Conservation (phyloP, 768 basidiomycete genomes). For the Neoboletus brunneissimus region DNA sequence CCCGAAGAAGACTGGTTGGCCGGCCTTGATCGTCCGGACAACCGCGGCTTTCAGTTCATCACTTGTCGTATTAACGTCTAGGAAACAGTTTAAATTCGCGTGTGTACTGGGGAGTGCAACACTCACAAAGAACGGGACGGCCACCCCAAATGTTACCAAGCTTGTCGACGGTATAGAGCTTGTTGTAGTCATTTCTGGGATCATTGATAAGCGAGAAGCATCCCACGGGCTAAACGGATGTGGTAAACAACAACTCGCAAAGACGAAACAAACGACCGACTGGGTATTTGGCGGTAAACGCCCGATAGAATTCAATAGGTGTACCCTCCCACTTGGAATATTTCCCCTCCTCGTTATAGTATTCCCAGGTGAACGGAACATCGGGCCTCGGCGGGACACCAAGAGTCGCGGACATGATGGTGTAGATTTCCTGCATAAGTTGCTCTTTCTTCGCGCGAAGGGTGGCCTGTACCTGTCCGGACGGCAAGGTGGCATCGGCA, state of each 20-base stretch:
- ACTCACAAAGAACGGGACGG: constrained; percentile 76
- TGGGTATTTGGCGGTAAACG: constrained; percentile 55
- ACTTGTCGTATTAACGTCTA: constrained; percentile 88
- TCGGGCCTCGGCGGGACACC: constrained; percentile 80
- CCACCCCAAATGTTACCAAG: constrained; percentile 93
- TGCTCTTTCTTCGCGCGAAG: constrained; percentile 83
- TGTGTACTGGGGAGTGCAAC: neutral
- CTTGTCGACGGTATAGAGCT: constrained; percentile 88
- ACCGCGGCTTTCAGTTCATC: constrained; percentile 79
- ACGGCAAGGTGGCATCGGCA: constrained; percentile 40
- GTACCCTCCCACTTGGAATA: constrained; percentile 75
- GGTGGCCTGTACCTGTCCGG: constrained; percentile 46
- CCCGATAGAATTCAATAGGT: constrained; percentile 74
- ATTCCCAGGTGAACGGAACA: constrained; percentile 82
- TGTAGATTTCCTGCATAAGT: constrained; percentile 81
- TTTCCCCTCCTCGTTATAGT: constrained; percentile 78
- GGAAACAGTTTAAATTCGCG: neutral
- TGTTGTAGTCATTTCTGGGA: constrained; percentile 79
- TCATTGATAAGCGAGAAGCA: constrained; percentile 95
- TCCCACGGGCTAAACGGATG: constrained; percentile 51
- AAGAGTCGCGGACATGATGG: constrained; percentile 78
- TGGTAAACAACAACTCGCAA: neutral
- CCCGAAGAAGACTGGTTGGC: constrained; percentile 91
- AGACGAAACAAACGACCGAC: constrained; percentile 35
- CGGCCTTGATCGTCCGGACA: constrained; percentile 82